Evolutionary conservation across 306 rosid genomes (phyloP).

Genomic region (Lagenaria siceraria): DNA sequence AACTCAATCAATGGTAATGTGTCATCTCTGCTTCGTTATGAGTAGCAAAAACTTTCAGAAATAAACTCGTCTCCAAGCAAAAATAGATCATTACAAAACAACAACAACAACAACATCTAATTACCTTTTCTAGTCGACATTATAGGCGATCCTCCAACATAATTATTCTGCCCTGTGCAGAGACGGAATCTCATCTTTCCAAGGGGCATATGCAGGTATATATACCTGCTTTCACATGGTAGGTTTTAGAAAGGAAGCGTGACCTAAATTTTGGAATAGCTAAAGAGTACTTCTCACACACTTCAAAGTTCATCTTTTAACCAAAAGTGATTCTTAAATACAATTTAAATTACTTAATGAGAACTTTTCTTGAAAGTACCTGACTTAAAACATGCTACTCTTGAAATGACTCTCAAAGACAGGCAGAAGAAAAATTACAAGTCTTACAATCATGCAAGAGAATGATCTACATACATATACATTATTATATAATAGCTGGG

Average conservation of each 20-base stretch:
- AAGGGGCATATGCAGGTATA: slow-evolving; percentile 26
- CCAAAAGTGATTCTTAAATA: not conserved
- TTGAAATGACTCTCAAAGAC: not conserved
- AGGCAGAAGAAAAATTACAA: not conserved
- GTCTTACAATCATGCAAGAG: not conserved
- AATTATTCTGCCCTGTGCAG: slow-evolving; percentile 27
- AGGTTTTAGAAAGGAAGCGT: not conserved
- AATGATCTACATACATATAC: not conserved
- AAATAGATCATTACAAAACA: not conserved
- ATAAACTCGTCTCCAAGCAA: not conserved
- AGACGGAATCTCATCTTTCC: slow-evolving; percentile 29
- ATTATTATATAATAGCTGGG: not conserved
- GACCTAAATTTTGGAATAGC: not conserved
- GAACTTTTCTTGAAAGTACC: not conserved
- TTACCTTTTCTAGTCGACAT: slow-evolving; percentile 45
- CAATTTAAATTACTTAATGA: not conserved
- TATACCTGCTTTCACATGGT: slow-evolving; percentile 36
- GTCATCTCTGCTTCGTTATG: not conserved
- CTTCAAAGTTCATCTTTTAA: not conserved
- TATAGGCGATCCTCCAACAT: slow-evolving; percentile 40
- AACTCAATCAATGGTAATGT: not conserved
- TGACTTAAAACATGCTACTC: not conserved
- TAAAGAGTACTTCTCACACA: not conserved
- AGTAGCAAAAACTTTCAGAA: not conserved
- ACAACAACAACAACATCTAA: too few species aligned